Percentiles rank a stretch among this genome's conserved stretches.
These are phyloP conservation scores for Aspergillus sparsus DNA, from an alignment of 495 filamentous ascomycete genomes.

Conservation along the genomic window DNA sequence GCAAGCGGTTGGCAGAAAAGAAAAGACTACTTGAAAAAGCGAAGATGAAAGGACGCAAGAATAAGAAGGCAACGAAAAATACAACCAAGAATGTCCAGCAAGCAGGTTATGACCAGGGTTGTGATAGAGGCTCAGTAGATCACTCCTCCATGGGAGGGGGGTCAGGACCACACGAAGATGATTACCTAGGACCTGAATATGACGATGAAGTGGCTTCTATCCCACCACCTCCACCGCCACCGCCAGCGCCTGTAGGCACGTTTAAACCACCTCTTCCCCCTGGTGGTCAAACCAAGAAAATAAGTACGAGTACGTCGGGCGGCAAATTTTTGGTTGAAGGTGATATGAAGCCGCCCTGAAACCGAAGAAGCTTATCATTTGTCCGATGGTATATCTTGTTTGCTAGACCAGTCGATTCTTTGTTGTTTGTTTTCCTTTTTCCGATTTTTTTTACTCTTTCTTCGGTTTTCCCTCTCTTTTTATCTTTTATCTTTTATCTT, in stretches of 20 bases:
- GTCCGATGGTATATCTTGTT: too few species aligned
- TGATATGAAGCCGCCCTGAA: slow-evolving; percentile 43
- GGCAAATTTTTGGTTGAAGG: slow-evolving; percentile 31
- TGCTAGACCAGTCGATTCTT: too few species aligned
- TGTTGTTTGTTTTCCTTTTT: too few species aligned
- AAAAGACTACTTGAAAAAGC: slow-evolving; percentile 86
- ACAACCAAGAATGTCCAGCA: slow-evolving; percentile 54
- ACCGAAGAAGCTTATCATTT: background rate
- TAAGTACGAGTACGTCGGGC: slow-evolving; percentile 20
- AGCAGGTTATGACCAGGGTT: slow-evolving; percentile 44
- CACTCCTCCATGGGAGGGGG: slow-evolving; percentile 42
- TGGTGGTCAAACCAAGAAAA: slow-evolving; percentile 30
- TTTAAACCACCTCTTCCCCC: slow-evolving; percentile 40
- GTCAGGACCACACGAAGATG: slow-evolving; percentile 53
- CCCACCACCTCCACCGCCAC: slow-evolving; percentile 22
- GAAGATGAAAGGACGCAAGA: slow-evolving; percentile 90
- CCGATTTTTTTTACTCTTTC: background rate
- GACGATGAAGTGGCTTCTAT: slow-evolving; percentile 51
- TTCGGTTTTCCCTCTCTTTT: slow-evolving; percentile 5
- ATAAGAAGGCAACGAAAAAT: slow-evolving; percentile 70
- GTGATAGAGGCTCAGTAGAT: slow-evolving; percentile 49
- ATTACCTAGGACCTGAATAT: slow-evolving; percentile 55
- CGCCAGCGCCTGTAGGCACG: slow-evolving; percentile 34
- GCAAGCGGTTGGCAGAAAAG: slow-evolving; percentile 78
- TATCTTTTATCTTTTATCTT: slow-evolving; percentile 16